phyloP scores from a whole-genome alignment of 2,329 filamentous ascomycete species.

The Botryotinia globosa region DNA sequence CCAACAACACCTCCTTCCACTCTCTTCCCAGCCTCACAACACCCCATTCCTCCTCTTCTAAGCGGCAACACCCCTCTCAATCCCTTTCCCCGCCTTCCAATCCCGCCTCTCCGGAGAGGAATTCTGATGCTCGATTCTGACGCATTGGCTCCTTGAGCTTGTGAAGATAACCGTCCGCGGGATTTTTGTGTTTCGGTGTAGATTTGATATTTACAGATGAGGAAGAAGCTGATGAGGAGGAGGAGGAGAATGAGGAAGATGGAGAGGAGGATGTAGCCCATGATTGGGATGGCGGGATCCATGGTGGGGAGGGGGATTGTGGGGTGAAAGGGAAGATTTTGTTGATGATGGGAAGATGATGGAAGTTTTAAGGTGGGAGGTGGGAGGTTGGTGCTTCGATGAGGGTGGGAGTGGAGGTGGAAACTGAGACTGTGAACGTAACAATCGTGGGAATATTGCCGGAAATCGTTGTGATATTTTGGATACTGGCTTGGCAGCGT shows the following conservation, averaged over 20 bases:
- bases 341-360: neutral
- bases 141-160: neutral
- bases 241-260: neutral
- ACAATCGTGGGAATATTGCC: neutral
- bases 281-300: neutral
- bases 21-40: neutral
- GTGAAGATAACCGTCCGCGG: neutral
- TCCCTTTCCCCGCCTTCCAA: neutral
- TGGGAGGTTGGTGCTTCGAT: too few species aligned
- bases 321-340: neutral
- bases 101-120: neutral
- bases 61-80: neutral
- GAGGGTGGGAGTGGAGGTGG: too few species aligned
- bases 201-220: neutral
- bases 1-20: too few species aligned
- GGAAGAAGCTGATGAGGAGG: neutral
- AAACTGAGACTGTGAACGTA: too few species aligned
- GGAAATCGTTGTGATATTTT: neutral
- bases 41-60: neutral
- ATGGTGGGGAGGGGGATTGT: neutral
- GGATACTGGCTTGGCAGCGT: rapidly evolving
- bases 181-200: neutral
- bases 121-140: neutral
- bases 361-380: too few species aligned
- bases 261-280: neutral